Base-by-base conservation (phyloP, 169 alveolate species). In the Plasmodium berghei region DNA sequence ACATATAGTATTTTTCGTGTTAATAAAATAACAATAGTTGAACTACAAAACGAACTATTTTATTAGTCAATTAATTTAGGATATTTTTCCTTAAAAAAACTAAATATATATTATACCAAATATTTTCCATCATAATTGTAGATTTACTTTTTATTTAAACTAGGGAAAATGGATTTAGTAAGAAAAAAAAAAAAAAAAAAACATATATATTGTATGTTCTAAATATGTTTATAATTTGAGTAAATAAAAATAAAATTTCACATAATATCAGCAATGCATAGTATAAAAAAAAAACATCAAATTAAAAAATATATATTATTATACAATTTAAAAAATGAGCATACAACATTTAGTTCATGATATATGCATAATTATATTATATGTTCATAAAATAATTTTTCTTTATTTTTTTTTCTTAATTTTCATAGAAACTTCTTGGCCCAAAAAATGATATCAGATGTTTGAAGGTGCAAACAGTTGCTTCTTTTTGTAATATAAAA, bases 401-500 rank as follows among this genome's bases (percentile, higher is more conserved):
- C 12, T 63, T 63, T 0, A 10, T 9, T 9, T 18, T 20, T 54
- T 49, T 54, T 48, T 54, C 42, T 54, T 54, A 22, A 14, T 0
- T 5, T 54, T 49, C 48, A 9, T 58, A 80, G 90, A 80, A 80
- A 80, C 24, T 80, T 6, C 66, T 80, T 9, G 83, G 34, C 20
- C 90, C 90, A 12, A 80, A 80, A 45, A 80, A 80, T 28, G 90
- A 80, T 46, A 66, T 80, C 5, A 14, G 80, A 71, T 49, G 72
- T 0, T 20, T 80, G 56, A 80, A 80, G 45, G 90, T 80, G 8
- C 90, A 80, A 80, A 70, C 56, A 3, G 90, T 80, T 5, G 90
- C 90, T 14, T 80, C 90, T 0, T 80, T 80, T 58, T 80, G 90
- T 61, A 80, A 80, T 58, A 14, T 80, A 22, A 80, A 80, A 18